Base-by-base conservation (phyloP, 768 basidiomycete genomes). In the Lactarius pseudohatsudake region DNA sequence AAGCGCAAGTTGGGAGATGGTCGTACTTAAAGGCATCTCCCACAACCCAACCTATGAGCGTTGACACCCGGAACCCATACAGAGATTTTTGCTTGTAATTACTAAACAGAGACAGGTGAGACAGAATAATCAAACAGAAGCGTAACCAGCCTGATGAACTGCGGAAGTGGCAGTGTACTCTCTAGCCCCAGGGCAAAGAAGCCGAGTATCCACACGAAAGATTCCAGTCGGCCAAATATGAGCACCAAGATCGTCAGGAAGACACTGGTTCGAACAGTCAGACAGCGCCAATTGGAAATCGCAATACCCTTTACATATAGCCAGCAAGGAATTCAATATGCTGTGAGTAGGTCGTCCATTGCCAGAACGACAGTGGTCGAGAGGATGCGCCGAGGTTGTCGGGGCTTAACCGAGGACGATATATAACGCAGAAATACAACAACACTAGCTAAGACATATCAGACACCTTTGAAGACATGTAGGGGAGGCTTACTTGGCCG, bases 161-260 rank as follows among this genome's bases (percentile, higher is more conserved):
- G 92, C 4, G 92, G 92, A 62, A 94, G 83, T 8, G 92, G 92
- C n/a, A 94, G 77, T 3, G 89, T 91, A 70, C 91, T 94, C 76
- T 94, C 92, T 30, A 94, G 78, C 15, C 93, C 92, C 30, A 94
- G 74, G 0, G 92, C 90, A 47, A 90, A 70, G 72, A 91, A 94
- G 0, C 92, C 92, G 26, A 94, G 79, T 7, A 85, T 75, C 18
- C 80, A 76, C 7, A 92, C 77, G 73, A 86, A 94, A 34, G 83
- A 43, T 20, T 84, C 75, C 4, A 82, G 86, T 40, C 84, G 84
- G 22, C 86, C 84, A 61, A 94, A 85, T 67, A 94, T 90, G 50
- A 94, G 81, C 74, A 87, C 88, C 3, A 88, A 74, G 62, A 94
- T 92, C 4, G 89, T 83, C 69, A 87, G 85, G 70, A 85, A 86